Conservation (phyloP, 2,329 filamentous ascomycete genomes). For the Fusarium sp. region DNA sequence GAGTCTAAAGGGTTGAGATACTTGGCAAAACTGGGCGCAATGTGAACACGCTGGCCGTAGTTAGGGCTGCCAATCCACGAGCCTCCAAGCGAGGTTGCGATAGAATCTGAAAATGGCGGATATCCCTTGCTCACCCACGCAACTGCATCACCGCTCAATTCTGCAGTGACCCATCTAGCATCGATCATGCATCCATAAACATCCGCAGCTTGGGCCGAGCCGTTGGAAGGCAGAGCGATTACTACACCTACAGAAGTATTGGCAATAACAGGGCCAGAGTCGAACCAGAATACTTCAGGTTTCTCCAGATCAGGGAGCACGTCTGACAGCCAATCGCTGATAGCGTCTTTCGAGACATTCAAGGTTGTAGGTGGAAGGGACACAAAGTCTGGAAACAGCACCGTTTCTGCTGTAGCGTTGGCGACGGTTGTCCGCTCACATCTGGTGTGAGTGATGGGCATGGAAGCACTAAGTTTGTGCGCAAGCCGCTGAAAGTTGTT, state of each 20-base stretch:
- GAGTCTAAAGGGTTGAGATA: slow-evolving; percentile 30
- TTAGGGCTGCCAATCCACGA: slow-evolving; percentile 29
- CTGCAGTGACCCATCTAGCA: slow-evolving; percentile 27
- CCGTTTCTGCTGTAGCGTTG: neutral
- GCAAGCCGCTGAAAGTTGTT: slow-evolving; percentile 28
- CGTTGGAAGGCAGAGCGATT: slow-evolving; percentile 19
- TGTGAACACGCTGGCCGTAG: slow-evolving; percentile 31
- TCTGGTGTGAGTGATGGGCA: slow-evolving; percentile 31
- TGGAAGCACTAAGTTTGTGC: slow-evolving; percentile 23
- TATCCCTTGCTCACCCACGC: slow-evolving; percentile 30
- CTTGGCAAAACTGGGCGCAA: slow-evolving; percentile 26
- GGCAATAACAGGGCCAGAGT: slow-evolving; percentile 20
- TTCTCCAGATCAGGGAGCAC: slow-evolving; percentile 1
- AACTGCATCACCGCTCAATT: slow-evolving; percentile 31
- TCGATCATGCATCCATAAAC: slow-evolving; percentile 40
- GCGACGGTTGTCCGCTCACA: slow-evolving; percentile 31
- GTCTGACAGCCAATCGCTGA: slow-evolving; percentile 20
- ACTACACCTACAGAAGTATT: slow-evolving; percentile 27
- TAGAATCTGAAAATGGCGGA: slow-evolving; percentile 25
- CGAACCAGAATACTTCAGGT: slow-evolving; percentile 36
- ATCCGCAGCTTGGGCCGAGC: slow-evolving; percentile 10
- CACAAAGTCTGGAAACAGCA: slow-evolving; percentile 31
- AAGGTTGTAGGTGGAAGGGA: slow-evolving; percentile 18
- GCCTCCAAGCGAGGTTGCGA: slow-evolving; percentile 23
- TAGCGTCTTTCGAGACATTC: slow-evolving; percentile 10